These are phyloP conservation scores for Psophocarpus tetragonolobus DNA, from an alignment of 306 rosid species.

Conservation along the genomic window DNA sequence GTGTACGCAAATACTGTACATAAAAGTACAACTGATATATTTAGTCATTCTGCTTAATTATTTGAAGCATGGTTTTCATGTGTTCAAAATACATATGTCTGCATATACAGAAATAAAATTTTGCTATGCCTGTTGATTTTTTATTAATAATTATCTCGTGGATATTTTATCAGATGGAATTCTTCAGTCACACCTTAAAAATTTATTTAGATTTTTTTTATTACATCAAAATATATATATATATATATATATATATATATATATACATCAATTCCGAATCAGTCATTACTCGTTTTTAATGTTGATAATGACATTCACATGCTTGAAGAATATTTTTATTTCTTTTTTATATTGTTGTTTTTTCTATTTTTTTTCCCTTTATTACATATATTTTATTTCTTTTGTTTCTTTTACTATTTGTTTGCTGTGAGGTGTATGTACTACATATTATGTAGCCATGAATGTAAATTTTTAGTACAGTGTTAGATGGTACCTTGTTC, in stretches of 20 bases:
- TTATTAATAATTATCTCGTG: constrained; percentile 13
- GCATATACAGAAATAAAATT: not conserved
- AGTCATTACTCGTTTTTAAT: no score
- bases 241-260: no score
- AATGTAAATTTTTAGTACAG: not conserved
- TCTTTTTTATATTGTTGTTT: not conserved
- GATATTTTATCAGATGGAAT: no score
- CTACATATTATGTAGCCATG: no score
- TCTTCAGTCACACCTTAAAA: constrained; percentile 2
- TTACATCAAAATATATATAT: no score
- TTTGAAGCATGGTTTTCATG: constrained; percentile 9
- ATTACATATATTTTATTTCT: not conserved
- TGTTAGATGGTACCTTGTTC: not conserved
- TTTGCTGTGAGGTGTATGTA: not conserved
- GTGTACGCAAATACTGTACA: not conserved
- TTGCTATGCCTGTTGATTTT: constrained; percentile 9
- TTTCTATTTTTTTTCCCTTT: not conserved
- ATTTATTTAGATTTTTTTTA: not conserved
- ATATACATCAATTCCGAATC: no score
- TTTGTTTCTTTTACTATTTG: not conserved
- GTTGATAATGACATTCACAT: not conserved
- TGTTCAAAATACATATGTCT: constrained; percentile 1
- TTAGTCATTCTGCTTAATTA: not conserved
- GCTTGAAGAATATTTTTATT: not conserved
- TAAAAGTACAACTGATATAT: constrained; percentile 1